Evolutionary conservation across 2,329 filamentous ascomycete genomes (phyloP).

Genomic region (Aspergillus sp.): DNA sequence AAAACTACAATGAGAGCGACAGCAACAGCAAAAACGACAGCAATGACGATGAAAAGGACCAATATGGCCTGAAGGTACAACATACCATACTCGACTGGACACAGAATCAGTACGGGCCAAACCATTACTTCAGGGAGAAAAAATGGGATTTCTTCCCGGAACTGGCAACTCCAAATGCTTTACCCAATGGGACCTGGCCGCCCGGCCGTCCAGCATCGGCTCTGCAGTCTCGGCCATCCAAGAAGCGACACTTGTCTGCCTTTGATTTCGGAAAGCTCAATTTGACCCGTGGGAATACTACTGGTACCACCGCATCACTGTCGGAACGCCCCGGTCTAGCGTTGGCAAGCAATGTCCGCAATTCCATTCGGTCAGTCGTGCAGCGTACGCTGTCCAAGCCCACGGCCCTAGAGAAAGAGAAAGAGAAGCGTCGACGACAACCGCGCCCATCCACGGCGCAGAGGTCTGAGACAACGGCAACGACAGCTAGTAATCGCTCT

Average conservation of each 20-base stretch:
- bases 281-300: conserved; percentile 16
- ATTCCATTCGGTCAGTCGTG: conserved; percentile 29
- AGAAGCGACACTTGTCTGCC: conserved; percentile 4
- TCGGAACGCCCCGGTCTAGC: neutral
- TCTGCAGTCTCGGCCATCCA: neutral
- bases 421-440: conserved; percentile 6
- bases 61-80: neutral
- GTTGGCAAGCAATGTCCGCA: conserved; percentile 9
- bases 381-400: conserved; percentile 22
- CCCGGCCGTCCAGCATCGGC: neutral
- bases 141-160: conserved; percentile 37
- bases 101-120: conserved; percentile 16
- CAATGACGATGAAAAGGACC: neutral
- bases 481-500: neutral
- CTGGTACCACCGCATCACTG: neutral
- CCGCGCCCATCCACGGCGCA: conserved; percentile 8
- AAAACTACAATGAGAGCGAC: neutral
- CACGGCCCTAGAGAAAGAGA: conserved; percentile 8
- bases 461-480: neutral
- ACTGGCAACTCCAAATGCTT: conserved; percentile 23
- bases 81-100: neutral
- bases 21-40: neutral
- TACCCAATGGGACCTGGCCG: conserved; percentile 4
- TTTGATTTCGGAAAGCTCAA: conserved; percentile 12
- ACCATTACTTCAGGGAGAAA: conserved; percentile 34